phyloP scores from a whole-genome alignment of 2,329 filamentous ascomycete species.

The Fusarium xylarioides region DNA sequence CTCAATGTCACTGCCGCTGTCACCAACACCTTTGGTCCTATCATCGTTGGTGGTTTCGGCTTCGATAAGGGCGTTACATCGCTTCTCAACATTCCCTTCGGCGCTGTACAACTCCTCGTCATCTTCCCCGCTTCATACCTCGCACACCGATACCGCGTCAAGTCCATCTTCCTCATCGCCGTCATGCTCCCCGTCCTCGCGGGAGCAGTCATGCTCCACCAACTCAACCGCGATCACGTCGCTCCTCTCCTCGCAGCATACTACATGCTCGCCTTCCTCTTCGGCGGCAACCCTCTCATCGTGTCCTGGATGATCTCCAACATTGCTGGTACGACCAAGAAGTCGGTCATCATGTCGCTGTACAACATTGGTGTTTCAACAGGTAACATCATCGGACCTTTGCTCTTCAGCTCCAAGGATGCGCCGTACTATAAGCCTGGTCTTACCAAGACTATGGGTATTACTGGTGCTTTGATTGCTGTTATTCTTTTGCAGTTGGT shows the following conservation, averaged over 20 bases:
- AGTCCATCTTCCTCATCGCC: conserved; percentile 62
- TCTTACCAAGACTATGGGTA: conserved; percentile 62
- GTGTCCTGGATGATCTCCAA: conserved; percentile 76
- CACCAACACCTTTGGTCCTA: conserved; percentile 70
- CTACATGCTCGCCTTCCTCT: conserved; percentile 73
- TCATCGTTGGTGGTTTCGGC: conserved; percentile 69
- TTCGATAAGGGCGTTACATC: conserved; percentile 66
- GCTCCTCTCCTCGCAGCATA: conserved; percentile 65
- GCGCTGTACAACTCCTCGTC: conserved; percentile 66
- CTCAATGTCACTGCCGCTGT: conserved; percentile 72
- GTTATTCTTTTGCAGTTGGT: conserved; percentile 63
- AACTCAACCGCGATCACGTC: conserved; percentile 53
- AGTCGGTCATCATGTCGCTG: conserved; percentile 69
- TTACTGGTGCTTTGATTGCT: conserved; percentile 62
- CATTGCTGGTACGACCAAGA: conserved; percentile 74
- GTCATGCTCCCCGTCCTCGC: conserved; percentile 69
- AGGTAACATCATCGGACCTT: conserved; percentile 73
- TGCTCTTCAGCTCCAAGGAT: conserved; percentile 67
- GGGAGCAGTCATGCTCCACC: conserved; percentile 66
- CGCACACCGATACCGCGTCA: conserved; percentile 64
- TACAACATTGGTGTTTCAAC: conserved; percentile 70
- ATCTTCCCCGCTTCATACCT: conserved; percentile 68
- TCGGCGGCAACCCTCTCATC: conserved; percentile 71
- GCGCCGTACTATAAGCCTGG: conserved; percentile 68
- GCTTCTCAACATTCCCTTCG: conserved; percentile 74